A percentile compares a stretch with the other conserved stretches of the same genome.
Conservation (phyloP, 1,284 basidiomycete genomes). For the Xerocomus nothofagi region DNA sequence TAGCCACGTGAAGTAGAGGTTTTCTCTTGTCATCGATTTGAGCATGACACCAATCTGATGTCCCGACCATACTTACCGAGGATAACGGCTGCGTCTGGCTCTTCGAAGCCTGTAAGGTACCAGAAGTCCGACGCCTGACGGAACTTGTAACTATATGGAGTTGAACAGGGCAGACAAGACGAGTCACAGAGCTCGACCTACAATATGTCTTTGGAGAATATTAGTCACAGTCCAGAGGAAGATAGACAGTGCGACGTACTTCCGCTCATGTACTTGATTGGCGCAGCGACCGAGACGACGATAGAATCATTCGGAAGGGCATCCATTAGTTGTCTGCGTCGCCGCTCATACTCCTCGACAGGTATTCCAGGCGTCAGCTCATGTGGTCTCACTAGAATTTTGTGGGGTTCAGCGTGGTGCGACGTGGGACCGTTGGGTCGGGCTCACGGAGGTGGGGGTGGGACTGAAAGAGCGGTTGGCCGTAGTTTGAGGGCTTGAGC, state of each 20-base stretch:
- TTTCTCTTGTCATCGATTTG: slow-evolving; percentile 48
- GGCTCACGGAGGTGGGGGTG: slow-evolving; percentile 77
- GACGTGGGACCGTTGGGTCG: slow-evolving; percentile 3
- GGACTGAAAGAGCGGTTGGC: slow-evolving; percentile 74
- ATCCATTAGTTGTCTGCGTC: slow-evolving; percentile 76
- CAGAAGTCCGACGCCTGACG: slow-evolving; percentile 92
- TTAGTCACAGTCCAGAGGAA: slow-evolving; percentile 12
- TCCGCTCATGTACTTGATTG: slow-evolving; percentile 85
- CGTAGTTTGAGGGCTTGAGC: slow-evolving; percentile 65
- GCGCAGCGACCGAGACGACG: slow-evolving; percentile 80
- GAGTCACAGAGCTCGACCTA: slow-evolving; percentile 32
- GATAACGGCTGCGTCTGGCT: slow-evolving; percentile 87
- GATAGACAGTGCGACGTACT: slow-evolving; percentile 52
- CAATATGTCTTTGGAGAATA: slow-evolving; percentile 43
- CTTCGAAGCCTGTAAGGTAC: slow-evolving; percentile 95
- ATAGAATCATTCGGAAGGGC: slow-evolving; percentile 73
- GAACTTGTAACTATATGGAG: slow-evolving; percentile 80
- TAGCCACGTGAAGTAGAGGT: slow-evolving; percentile 73
- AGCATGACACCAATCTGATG: not conserved
- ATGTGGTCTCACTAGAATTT: slow-evolving; percentile 44
- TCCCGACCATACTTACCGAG: slow-evolving; percentile 52
- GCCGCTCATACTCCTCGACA: slow-evolving; percentile 77
- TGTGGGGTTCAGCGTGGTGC: slow-evolving; percentile 6
- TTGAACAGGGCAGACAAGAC: slow-evolving; percentile 10
- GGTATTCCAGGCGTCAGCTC: slow-evolving; percentile 90